Conservation (phyloP, 805 yeast species). For the Clavispora santaluciae region DNA sequence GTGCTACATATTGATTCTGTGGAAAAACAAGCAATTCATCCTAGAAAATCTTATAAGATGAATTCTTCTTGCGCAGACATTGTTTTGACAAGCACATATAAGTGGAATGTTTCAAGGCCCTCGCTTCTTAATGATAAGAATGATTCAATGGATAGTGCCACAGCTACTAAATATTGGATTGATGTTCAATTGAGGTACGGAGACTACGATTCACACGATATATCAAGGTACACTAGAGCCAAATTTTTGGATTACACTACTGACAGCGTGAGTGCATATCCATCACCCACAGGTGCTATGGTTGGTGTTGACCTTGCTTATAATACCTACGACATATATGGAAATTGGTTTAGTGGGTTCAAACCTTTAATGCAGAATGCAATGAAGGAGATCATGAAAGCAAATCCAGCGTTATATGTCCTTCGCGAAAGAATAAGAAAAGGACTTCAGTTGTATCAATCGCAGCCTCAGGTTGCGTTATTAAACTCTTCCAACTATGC, state of each 20-base stretch:
- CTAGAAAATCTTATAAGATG: slow-evolving; percentile 96
- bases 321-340: slow-evolving; percentile 94
- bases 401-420: slow-evolving; percentile 89
- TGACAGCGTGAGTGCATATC: slow-evolving; percentile 80
- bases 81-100: slow-evolving; percentile 63
- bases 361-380: slow-evolving; percentile 88
- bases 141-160: slow-evolving; percentile 56
- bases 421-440: slow-evolving; percentile 90
- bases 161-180: slow-evolving; percentile 79
- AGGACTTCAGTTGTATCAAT: slow-evolving; percentile 87
- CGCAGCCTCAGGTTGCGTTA: slow-evolving; percentile 89
- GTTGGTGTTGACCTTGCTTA: slow-evolving; percentile 91
- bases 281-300: slow-evolving; percentile 89
- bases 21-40: slow-evolving; percentile 90
- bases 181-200: slow-evolving; percentile 95
- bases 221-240: slow-evolving; percentile 87
- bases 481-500: slow-evolving; percentile 86
- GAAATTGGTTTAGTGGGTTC: slow-evolving; percentile 96
- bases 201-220: slow-evolving; percentile 96
- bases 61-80: slow-evolving; percentile 93
- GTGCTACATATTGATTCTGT: slow-evolving; percentile 79
- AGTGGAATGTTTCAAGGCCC: slow-evolving; percentile 82
- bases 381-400: slow-evolving; percentile 88
- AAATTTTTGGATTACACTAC: slow-evolving; percentile 90
- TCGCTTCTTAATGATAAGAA: slow-evolving; percentile 69